Conservation (phyloP, 371 early-diverging fungal species). For the Fennellomyces sp. region DNA sequence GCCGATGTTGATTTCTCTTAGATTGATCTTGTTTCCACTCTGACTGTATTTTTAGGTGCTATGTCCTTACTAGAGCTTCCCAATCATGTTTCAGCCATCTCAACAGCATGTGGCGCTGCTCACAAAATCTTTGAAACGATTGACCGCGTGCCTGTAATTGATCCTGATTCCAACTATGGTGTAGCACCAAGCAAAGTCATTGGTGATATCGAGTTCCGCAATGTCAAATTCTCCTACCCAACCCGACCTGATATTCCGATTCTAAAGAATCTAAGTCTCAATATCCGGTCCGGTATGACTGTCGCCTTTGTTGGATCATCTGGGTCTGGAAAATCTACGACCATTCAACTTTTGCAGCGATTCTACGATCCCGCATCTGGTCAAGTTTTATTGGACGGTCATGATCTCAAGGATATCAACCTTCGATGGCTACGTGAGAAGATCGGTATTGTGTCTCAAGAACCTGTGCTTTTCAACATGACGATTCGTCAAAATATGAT, state of each 20-base stretch:
- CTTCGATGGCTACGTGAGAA: conserved; percentile 42
- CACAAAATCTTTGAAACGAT: conserved; percentile 70
- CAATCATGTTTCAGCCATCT: conserved; percentile 53
- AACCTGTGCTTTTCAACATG: conserved; percentile 68
- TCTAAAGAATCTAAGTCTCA: conserved; percentile 64
- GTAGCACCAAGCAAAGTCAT: conserved; percentile 41
- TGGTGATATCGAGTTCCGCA: no score
- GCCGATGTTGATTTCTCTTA: neutral
- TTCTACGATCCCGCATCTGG: conserved; percentile 65
- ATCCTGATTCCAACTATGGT: conserved; percentile 50
- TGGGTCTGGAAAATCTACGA: conserved; percentile 61
- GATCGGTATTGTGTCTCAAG: conserved; percentile 61
- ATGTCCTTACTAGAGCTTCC: conserved; percentile 34
- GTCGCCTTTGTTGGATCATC: conserved; percentile 67
- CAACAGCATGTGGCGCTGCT: conserved; percentile 64
- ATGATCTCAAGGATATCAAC: conserved; percentile 46
- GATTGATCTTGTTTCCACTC: no score
- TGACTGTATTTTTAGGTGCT: no score
- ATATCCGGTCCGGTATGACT: conserved; percentile 65
- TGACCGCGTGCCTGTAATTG: conserved; percentile 68
- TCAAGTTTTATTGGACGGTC: conserved; percentile 39
- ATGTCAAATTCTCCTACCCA: conserved; percentile 79
- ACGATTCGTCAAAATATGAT: conserved; percentile 33
- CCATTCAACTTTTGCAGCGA: conserved; percentile 69
- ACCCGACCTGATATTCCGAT: conserved; percentile 66